A percentile compares a stretch with the other conserved stretches of the same genome.
These are phyloP conservation scores for Trichophyton schoenleinii DNA, from an alignment of 2,329 filamentous ascomycete species.

Conservation along the genomic window DNA sequence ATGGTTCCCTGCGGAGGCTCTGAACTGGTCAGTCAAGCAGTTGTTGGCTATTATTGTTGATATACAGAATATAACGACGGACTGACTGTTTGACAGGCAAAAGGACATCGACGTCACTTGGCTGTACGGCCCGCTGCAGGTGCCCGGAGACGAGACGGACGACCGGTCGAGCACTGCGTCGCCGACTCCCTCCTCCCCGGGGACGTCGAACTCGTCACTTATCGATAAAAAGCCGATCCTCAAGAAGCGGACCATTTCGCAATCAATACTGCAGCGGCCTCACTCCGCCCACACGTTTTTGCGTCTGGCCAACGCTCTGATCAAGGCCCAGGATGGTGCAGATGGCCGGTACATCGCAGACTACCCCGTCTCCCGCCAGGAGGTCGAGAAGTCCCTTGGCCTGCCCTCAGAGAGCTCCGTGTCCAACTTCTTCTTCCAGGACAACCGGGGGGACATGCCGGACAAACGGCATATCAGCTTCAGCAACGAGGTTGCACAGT, in stretches of 20 bases:
- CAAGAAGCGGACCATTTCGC: conserved; percentile 93
- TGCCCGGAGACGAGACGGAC: conserved; percentile 36
- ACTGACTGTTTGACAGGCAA: conserved; percentile 46
- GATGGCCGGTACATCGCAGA: conserved; percentile 40
- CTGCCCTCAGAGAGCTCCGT: not conserved
- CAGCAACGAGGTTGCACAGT: conserved; percentile 89
- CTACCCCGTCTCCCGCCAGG: conserved; percentile 53
- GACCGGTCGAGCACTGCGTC: conserved; percentile 45
- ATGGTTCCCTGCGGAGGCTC: conserved; percentile 77
- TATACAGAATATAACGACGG: not conserved
- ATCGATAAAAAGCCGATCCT: conserved; percentile 76
- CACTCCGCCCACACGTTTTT: conserved; percentile 77
- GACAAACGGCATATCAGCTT: conserved; percentile 79
- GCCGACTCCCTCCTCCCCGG: conserved; percentile 42
- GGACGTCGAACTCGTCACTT: conserved; percentile 5
- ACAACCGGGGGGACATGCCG: not conserved
- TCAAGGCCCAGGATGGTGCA: conserved; percentile 65
- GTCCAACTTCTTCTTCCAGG: not conserved
- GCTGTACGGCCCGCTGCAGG: conserved; percentile 85
- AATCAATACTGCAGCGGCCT: conserved; percentile 83
- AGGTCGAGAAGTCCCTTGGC: conserved; percentile 48
- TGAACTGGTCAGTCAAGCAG: conserved; percentile 61
- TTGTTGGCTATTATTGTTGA: not conserved
- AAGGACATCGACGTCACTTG: conserved; percentile 97
- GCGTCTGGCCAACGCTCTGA: conserved; percentile 75